A percentile compares a stretch with the other conserved stretches of the same genome.
Conservation (phyloP, 1,284 basidiomycete genomes). For the Kwoniella shivajii region DNA sequence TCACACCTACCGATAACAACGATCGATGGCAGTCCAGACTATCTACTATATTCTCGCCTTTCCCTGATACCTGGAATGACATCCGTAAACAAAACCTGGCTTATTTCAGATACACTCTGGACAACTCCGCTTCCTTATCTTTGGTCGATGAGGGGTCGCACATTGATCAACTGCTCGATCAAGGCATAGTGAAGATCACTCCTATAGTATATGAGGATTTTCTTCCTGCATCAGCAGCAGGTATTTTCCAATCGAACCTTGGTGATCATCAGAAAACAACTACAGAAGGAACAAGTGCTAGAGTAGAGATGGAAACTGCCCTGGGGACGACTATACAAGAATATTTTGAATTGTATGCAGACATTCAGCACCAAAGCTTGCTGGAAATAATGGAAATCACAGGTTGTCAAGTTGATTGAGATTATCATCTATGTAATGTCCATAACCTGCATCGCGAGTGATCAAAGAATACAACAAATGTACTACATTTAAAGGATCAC, state of each 20-base stretch:
- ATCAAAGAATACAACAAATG: no score
- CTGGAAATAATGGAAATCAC: conserved; percentile 8
- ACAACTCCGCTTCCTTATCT: conserved; percentile 4
- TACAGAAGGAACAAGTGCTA: conserved; percentile 7
- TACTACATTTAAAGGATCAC: no score
- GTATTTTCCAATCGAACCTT: conserved; percentile 56
- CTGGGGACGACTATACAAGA: conserved; percentile 28
- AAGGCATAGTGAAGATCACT: conserved; percentile 39
- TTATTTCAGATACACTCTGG: conserved; percentile 28
- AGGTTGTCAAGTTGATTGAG: no score
- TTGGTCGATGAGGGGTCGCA: neutral
- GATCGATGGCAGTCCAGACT: conserved; percentile 45
- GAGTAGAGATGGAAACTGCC: conserved; percentile 26
- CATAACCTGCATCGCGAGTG: no score
- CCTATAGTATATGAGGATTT: conserved; percentile 57
- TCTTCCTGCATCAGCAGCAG: conserved; percentile 55
- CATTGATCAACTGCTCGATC: conserved; percentile 37
- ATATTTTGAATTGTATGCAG: conserved; percentile 34
- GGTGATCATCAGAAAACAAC: conserved; percentile 21
- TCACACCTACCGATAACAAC: conserved; percentile 36
- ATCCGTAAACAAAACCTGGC: conserved; percentile 39
- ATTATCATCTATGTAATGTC: no score
- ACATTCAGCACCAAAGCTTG: conserved; percentile 22
- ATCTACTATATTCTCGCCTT: conserved; percentile 30
- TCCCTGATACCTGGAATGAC: conserved; percentile 41